Evolutionary conservation across 83 land plant species (phyloP).

Genomic region (Picea abies): DNA sequence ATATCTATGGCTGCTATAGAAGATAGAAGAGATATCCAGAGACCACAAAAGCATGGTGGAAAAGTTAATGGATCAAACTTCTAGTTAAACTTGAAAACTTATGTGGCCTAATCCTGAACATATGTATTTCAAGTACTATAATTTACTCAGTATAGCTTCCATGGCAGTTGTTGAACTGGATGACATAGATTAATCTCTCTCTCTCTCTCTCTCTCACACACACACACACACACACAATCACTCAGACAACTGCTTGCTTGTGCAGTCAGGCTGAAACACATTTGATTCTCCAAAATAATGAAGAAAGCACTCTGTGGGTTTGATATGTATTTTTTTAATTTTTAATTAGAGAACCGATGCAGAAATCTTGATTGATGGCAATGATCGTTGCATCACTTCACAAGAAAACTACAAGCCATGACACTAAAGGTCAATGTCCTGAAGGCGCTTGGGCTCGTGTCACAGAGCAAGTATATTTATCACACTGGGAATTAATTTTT

Average conservation of each 20-base stretch:
- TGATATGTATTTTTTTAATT: neutral
- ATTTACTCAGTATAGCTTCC: neutral
- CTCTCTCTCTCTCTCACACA: neutral
- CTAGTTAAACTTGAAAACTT: neutral
- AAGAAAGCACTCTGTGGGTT: neutral
- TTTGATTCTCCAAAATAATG: neutral
- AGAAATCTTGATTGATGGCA: neutral
- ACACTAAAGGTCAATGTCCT: neutral
- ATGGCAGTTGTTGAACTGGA: neutral
- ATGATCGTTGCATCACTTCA: neutral
- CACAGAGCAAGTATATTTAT: neutral
- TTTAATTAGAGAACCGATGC: neutral
- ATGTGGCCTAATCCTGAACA: conserved; percentile 8
- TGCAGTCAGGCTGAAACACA: neutral
- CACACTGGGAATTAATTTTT: neutral
- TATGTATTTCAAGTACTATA: neutral
- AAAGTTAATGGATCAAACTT: neutral
- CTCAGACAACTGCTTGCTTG: neutral
- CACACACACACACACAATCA: too few relatives aligned
- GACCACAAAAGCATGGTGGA: neutral
- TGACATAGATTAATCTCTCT: too few relatives aligned
- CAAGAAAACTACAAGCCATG: neutral
- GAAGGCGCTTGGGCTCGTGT: neutral
- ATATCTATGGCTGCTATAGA: neutral
- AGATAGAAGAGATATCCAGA: neutral